Evolutionary conservation across 345 rosid genomes (phyloP).

Genomic region (Salix caprea): DNA sequence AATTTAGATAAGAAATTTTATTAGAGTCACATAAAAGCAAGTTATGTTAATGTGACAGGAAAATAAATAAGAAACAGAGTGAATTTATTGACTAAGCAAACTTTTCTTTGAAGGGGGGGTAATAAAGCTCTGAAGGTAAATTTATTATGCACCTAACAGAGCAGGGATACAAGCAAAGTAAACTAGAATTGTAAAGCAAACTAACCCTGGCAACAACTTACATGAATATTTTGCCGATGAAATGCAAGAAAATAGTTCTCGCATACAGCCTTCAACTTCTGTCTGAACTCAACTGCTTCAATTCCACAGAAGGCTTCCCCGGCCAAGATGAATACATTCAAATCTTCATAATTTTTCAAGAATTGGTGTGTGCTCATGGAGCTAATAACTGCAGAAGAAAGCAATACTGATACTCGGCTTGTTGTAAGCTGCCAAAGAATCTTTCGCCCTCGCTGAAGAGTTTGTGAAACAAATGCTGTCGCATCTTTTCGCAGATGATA

Average conservation of each 20-base stretch:
- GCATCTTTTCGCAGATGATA: conserved; percentile 91
- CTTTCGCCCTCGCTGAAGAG: conserved; percentile 84
- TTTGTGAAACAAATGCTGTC: conserved; percentile 71
- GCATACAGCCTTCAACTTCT: conserved; percentile 83
- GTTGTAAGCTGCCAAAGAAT: conserved; percentile 98
- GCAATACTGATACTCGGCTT: conserved; percentile 85
- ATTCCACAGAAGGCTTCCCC: conserved; percentile 97
- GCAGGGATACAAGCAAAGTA: background rate
- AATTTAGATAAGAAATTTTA: background rate
- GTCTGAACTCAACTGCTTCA: conserved; percentile 88
- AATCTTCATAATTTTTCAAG: conserved; percentile 85
- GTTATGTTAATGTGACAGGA: background rate
- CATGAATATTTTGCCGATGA: conserved; percentile 85
- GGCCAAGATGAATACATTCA: conserved; percentile 77
- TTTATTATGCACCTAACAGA: background rate
- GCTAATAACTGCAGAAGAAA: conserved; percentile 73
- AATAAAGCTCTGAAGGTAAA: background rate
- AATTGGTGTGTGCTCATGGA: conserved; percentile 95
- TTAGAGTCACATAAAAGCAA: background rate
- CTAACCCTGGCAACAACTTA: conserved; percentile 36
- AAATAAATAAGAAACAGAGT: too few relatives aligned
- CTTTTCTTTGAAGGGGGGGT: background rate
- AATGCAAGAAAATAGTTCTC: conserved; percentile 77
- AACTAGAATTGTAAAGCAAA: background rate
- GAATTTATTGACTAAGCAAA: background rate